Percentiles rank a stretch among this genome's conserved stretches.
These are phyloP conservation scores for Pseudogymnoascus sp. DNA, from an alignment of 2,329 filamentous ascomycete species.

Conservation along the genomic window DNA sequence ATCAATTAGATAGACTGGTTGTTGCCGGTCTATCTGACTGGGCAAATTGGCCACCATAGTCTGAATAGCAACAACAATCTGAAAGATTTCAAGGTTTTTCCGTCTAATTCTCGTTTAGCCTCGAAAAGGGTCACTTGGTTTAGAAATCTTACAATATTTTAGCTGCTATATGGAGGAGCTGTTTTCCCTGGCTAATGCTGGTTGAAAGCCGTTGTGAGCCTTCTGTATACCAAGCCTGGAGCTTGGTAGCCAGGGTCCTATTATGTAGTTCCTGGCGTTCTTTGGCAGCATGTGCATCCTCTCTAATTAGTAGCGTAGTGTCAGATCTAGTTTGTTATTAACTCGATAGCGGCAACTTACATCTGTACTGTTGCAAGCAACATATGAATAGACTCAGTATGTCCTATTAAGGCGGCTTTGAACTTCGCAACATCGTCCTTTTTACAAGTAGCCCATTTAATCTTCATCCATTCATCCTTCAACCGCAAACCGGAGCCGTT, in stretches of 20 bases:
- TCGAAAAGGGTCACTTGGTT: conserved; percentile 6
- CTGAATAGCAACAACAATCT: conserved; percentile 20
- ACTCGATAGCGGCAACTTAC: not conserved
- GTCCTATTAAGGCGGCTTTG: conserved; percentile 20
- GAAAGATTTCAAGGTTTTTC: conserved; percentile 21
- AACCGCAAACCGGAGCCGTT: conserved; percentile 10
- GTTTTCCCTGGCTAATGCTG: conserved; percentile 9
- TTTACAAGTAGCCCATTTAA: conserved; percentile 24
- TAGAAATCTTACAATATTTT: conserved; percentile 13
- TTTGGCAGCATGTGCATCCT: not conserved
- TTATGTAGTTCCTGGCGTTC: not conserved
- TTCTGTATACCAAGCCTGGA: not conserved
- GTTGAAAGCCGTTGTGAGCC: not conserved
- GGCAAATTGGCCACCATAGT: conserved; percentile 19
- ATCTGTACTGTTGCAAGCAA: conserved; percentile 5
- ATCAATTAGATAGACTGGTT: conserved; percentile 27
- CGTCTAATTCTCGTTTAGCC: conserved; percentile 8
- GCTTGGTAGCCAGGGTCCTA: not conserved
- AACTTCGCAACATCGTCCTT: conserved; percentile 23
- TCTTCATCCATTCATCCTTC: conserved; percentile 20
- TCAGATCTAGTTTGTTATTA: not conserved
- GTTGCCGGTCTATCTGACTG: conserved; percentile 24
- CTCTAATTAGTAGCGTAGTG: not conserved
- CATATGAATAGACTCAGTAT: conserved; percentile 17
- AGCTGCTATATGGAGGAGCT: conserved; percentile 11